These are phyloP conservation scores for Ustilago tritici DNA, from an alignment of 1,284 basidiomycete species.

Conservation along the genomic window DNA sequence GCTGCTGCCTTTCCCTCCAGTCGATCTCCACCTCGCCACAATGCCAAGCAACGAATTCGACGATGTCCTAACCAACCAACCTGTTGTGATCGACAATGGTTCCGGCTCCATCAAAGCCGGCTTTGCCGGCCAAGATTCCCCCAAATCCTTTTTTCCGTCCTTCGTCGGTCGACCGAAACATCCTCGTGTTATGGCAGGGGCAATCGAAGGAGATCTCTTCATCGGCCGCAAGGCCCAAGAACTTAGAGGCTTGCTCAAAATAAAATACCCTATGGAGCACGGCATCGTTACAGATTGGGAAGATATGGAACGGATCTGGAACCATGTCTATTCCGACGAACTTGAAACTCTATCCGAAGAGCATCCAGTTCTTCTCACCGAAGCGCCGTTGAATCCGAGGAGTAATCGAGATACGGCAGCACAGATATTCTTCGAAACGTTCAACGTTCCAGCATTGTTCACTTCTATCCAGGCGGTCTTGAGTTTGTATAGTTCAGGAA, in stretches of 20 bases:
- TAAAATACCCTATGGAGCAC: constrained; percentile 69
- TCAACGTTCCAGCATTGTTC: constrained; percentile 98
- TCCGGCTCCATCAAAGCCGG: constrained; percentile 69
- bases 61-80: constrained; percentile 70
- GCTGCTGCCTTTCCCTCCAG: too few relatives aligned
- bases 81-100: constrained; percentile 69
- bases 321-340: constrained; percentile 66
- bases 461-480: constrained; percentile 97
- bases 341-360: constrained; percentile 68
- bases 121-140: constrained; percentile 67
- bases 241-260: constrained; percentile 65
- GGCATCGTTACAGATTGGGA: constrained; percentile 69
- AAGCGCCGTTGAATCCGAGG: constrained; percentile 91
- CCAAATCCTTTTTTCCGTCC: constrained; percentile 68
- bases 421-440: constrained; percentile 96
- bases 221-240: constrained; percentile 68
- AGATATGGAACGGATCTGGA: constrained; percentile 70
- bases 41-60: constrained; percentile 64
- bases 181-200: constrained; percentile 67
- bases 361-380: constrained; percentile 95
- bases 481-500: constrained; percentile 96
- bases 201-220: constrained; percentile 69
- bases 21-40: background rate
- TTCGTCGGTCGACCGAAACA: constrained; percentile 69
- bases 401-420: constrained; percentile 94